Evolutionary conservation across 2,329 filamentous ascomycete genomes (phyloP), one percentile per base, ranked within the genome.

Genomic region (Xylariaceae sp.): DNA sequence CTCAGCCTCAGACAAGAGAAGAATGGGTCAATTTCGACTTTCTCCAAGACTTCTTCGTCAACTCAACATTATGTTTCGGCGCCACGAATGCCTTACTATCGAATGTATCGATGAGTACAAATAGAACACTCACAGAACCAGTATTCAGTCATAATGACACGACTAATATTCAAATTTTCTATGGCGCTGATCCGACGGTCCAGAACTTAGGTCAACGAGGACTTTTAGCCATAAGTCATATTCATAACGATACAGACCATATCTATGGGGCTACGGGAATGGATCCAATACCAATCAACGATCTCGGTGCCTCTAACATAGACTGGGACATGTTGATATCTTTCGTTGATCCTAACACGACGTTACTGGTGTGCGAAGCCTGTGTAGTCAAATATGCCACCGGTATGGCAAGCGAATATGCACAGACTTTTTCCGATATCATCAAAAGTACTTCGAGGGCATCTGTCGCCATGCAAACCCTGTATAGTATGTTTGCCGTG

Each of bases 51-150:
- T n/a, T 14, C 20, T 10, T 45, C 5, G 25, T 45, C 10, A 45
- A 45, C 23, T 3, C 16, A 4, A 23, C 42, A 4, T 7, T 45
- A 16, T 45, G 42, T n/a, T 45, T 35, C 25, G 23, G 19, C 14
- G 19, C 25, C 10, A 6, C 6, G 4, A 45, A 40, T 21, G 20
- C 25, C 22, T 39, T 45, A 37, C 23, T 45, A 2, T 40, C 42
- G 10, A 45, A 40, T 22, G 36, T 45, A 12, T 40, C 42, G 20
- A 45, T 34, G 36, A 8, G 16, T 6, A 45, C 25, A 17, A 23
- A 5, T 8, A 23, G n/a, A 16, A 16, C 10, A 6, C 21, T 35
- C 11, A 34, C 11, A 5, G 42, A 39, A 21, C 42, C 36, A 3
- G 12, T 5, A 2, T 17, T 45, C 5, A 29, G 23, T 5, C 17